phyloP scores from a whole-genome alignment of 2,329 filamentous ascomycete genomes.

The Diaporthe sp. region DNA sequence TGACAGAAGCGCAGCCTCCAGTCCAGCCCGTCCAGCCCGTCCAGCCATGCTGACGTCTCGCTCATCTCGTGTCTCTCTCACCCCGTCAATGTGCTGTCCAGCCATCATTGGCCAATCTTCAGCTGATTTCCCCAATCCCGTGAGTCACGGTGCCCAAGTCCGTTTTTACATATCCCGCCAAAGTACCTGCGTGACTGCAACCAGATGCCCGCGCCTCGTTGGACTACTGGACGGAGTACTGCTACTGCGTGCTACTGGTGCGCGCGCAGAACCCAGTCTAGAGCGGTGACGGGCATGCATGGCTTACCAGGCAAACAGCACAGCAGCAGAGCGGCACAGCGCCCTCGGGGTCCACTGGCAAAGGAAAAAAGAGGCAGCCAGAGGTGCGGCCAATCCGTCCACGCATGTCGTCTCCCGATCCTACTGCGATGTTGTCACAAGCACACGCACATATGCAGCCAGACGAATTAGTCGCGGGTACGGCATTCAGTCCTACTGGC shows the following conservation, averaged over 20 bases:
- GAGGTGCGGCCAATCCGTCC: background rate
- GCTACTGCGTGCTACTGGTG: background rate
- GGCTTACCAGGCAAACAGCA: background rate
- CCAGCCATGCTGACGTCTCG: background rate
- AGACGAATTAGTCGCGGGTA: background rate
- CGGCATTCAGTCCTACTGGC: background rate
- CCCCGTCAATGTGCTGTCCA: background rate
- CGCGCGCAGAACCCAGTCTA: background rate
- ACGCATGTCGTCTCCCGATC: background rate
- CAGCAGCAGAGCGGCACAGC: background rate
- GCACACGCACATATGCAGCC: slow-evolving; percentile 12
- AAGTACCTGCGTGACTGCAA: background rate
- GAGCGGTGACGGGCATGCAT: background rate
- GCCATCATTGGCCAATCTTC: slow-evolving; percentile 5
- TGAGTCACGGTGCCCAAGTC: background rate
- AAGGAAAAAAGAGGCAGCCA: slow-evolving; percentile 1
- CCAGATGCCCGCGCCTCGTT: background rate
- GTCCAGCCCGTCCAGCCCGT: too few species aligned
- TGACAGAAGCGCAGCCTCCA: background rate
- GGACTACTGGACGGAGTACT: too few species aligned
- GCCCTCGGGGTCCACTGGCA: slow-evolving; percentile 8
- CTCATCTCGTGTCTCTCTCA: background rate
- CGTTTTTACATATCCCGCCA: slow-evolving; percentile 9
- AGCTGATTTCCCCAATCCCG: background rate
- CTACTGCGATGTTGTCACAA: background rate